Base-by-base conservation (phyloP, 371 early-diverging fungal species). In the Mycotypha africana region DNA sequence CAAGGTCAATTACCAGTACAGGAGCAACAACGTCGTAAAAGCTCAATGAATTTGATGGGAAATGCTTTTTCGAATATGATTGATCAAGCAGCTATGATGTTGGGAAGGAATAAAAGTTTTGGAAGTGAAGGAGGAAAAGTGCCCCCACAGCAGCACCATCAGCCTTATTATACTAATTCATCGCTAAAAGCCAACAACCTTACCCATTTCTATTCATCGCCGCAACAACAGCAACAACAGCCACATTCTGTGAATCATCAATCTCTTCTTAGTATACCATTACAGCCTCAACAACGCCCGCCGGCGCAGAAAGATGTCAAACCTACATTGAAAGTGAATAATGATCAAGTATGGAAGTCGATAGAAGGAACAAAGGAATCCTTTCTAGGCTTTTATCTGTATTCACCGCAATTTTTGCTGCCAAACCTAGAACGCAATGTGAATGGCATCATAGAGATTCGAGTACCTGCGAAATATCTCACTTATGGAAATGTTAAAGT, bases 371-470 rank as follows among this genome's bases (percentile, higher is more conserved):
- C 56, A 4, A 58, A 70, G 15, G 78, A 80, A 33, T 48, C 43
- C 5, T 59, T 56, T 6, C 31, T 80, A 22, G 82, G 82, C 0
- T 69, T 70, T 38, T 55, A 65, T 19, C 53, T 77, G 5, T 83
- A 81, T 51, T 56, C 67, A 16, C 73, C 84, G 4, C 53, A 62
- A 0, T 37, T 55, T 17, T 43, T 78, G 14, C 47, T 84, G 6
- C 84, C 84, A 2, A 52, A 54, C 16, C 53, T 81, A 41, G 70
- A 78, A 38, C 53, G 62, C 9, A 45, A 58, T 21, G 57, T 79
- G 33, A 82, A 84, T 52, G 72, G 74, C 2, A 6, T 75, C n/a
- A 34, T 82, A 8, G 73, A 79, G 44, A 69, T 84, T 12, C 75
- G 80, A 15, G 51, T 84, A 12, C 74, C 80, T 3, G 71, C 76